Base-by-base conservation (phyloP, 83 land plant genomes). In the Picea abies region DNA sequence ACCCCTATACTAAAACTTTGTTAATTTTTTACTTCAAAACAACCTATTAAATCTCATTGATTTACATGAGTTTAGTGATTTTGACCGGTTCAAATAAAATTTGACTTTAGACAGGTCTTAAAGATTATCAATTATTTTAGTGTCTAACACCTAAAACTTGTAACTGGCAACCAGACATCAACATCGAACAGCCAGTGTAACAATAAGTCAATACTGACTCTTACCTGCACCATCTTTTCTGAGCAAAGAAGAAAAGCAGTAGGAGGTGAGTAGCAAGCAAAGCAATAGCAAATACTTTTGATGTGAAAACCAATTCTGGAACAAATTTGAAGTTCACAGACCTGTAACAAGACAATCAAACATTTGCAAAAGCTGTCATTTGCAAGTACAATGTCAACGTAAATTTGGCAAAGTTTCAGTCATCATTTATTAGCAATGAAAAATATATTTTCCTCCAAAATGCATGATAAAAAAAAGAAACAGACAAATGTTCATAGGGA, bases 301-400 rank as follows among this genome's bases (percentile, higher is more conserved):
- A 95, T 44, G 95, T 87, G 82, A 96, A 96, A 69, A 94, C 56
- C 35, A 79, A 85, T 76, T 96, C 96, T 63, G 93, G 96, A 60
- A 95, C 91, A 90, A 96, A 96, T 82, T 96, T 96, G 86, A 96
- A 95, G 86, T 96, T 96, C 26, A 96, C 97, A 23, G 99, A 96
- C 99, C 99, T 96, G 93, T 49, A 71, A 83, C 11, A 69, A 67
- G 64, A 78, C 20, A 83, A 10, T 35, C 25, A 67, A 60, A 61
- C 82, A 85, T 77, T 73, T 29, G 23, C 62, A 20, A 44, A 39
- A 41, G 17, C 4, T 41, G 23, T 41, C 12, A 72, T 20, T 72
- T 41, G 39, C 47, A 41, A 39, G n/a, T 19, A 41, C 76, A 72
- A 19, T 32, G 44, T 35, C 32, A 10, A 35, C 79, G 22, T 61